Evolutionary conservation across 768 basidiomycete genomes (phyloP).

Genomic region (Clitopilus hobsonii): DNA sequence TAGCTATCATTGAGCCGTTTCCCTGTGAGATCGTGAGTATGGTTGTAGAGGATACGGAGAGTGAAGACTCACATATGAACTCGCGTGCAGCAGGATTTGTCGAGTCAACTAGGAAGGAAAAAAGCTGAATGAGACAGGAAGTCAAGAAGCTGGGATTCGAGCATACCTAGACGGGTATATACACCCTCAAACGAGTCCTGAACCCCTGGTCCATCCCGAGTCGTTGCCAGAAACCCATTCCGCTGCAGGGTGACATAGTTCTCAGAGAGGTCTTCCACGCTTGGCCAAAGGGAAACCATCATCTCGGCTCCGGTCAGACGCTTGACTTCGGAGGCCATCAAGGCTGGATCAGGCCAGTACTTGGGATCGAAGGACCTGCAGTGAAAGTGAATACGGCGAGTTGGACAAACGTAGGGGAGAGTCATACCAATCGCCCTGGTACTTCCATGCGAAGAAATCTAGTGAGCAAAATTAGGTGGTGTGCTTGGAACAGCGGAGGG

Average conservation of each 20-base stretch:
- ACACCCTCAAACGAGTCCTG: slow-evolving; percentile 30
- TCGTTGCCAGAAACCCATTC: slow-evolving; percentile 26
- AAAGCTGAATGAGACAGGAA: background rate
- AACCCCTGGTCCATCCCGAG: slow-evolving; percentile 29
- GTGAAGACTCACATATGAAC: slow-evolving; percentile 24
- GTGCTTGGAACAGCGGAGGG: background rate
- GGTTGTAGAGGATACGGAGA: background rate
- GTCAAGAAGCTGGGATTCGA: no score
- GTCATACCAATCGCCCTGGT: slow-evolving; percentile 32
- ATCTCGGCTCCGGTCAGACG: slow-evolving; percentile 30
- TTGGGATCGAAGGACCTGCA: slow-evolving; percentile 28
- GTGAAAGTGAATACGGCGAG: background rate
- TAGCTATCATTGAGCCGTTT: slow-evolving; percentile 29
- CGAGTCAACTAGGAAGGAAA: slow-evolving; percentile 20
- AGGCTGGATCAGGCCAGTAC: slow-evolving; percentile 28
- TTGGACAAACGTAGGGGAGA: background rate
- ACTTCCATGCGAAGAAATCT: slow-evolving; percentile 34
- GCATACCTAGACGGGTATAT: slow-evolving; percentile 23
- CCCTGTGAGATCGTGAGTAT: slow-evolving; percentile 16
- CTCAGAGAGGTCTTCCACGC: slow-evolving; percentile 29
- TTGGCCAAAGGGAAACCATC: slow-evolving; percentile 35
- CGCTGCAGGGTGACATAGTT: slow-evolving; percentile 27
- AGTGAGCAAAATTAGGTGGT: background rate
- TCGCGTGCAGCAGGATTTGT: slow-evolving; percentile 31
- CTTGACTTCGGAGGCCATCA: slow-evolving; percentile 28